These are phyloP conservation scores for Neobulgaria alba DNA, from an alignment of 2,329 filamentous ascomycete genomes.

Conservation along the genomic window DNA sequence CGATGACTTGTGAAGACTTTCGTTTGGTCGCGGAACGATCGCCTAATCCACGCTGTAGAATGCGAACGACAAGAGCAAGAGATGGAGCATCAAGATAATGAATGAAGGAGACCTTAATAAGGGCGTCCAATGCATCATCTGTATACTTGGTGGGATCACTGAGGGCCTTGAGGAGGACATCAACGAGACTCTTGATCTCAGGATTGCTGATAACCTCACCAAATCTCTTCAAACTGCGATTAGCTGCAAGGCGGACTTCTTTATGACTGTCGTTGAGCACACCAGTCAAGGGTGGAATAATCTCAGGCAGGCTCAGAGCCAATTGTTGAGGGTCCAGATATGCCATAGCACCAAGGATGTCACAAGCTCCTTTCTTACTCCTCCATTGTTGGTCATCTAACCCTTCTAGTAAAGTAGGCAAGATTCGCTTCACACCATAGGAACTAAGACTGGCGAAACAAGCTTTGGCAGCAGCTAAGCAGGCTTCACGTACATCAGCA, in stretches of 20 bases:
- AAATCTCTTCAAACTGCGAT: conserved; percentile 93
- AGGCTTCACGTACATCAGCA: conserved; percentile 84
- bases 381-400: conserved; percentile 95
- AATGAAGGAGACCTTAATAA: conserved; percentile 97
- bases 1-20: conserved; percentile 95
- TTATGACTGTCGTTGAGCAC: conserved; percentile 98
- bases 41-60: conserved; percentile 82
- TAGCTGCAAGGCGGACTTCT: conserved; percentile 84
- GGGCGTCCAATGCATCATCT: conserved; percentile 81
- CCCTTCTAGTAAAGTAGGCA: conserved; percentile 84
- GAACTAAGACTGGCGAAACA: conserved; percentile 92
- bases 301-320: conserved; percentile 84
- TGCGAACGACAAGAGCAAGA: conserved; percentile 86
- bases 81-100: conserved; percentile 98
- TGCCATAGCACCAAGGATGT: conserved; percentile 94
- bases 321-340: conserved; percentile 95
- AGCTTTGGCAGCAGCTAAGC: conserved; percentile 85
- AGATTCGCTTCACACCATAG: conserved; percentile 88
- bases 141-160: conserved; percentile 97
- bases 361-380: conserved; percentile 96
- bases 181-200: conserved; percentile 87
- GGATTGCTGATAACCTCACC: conserved; percentile 98
- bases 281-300: conserved; percentile 89
- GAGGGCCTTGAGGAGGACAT: conserved; percentile 86
- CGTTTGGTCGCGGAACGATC: conserved; percentile 93